Conservation (phyloP, 768 basidiomycete species). For the Russula ochroleuca region DNA sequence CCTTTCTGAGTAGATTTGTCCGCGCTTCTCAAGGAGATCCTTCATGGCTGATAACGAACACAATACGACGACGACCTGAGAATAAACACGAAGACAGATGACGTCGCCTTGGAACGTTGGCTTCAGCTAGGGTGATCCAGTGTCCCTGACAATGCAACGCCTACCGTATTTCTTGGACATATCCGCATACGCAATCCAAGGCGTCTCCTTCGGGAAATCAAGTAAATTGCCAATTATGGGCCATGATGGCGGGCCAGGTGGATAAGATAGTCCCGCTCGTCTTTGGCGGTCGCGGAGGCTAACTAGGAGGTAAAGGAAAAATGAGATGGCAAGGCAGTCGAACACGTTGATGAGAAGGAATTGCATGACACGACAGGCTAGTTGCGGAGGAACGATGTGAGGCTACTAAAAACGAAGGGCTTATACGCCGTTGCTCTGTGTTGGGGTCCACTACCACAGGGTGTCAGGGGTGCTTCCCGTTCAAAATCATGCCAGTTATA, state of each 20-base stretch:
- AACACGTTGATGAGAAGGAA: neutral
- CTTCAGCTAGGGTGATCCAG: neutral
- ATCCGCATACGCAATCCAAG: slow-evolving; percentile 2
- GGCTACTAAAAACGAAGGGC: neutral
- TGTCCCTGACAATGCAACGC: no score
- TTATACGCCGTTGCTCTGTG: no score
- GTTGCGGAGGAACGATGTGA: neutral
- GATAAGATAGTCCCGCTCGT: neutral
- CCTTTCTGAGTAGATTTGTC: slow-evolving; percentile 33
- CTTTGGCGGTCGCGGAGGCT: neutral
- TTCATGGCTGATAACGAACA: slow-evolving; percentile 42
- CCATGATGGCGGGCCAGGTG: slow-evolving; percentile 9
- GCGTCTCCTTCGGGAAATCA: slow-evolving; percentile 1
- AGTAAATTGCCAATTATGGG: slow-evolving; percentile 14
- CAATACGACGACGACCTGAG: slow-evolving; percentile 47
- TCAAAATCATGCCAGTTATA: no score
- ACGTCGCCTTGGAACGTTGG: neutral
- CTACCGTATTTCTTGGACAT: slow-evolving; percentile 6
- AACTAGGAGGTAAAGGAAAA: neutral
- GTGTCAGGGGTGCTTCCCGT: no score
- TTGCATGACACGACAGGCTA: neutral
- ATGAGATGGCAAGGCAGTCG: neutral
- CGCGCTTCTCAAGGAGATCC: slow-evolving; percentile 52
- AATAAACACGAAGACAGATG: slow-evolving; percentile 34
- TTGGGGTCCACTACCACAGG: no score